These are phyloP conservation scores for Micractinium conductrix DNA, from an alignment of 139 green algal species.

Conservation along the genomic window DNA sequence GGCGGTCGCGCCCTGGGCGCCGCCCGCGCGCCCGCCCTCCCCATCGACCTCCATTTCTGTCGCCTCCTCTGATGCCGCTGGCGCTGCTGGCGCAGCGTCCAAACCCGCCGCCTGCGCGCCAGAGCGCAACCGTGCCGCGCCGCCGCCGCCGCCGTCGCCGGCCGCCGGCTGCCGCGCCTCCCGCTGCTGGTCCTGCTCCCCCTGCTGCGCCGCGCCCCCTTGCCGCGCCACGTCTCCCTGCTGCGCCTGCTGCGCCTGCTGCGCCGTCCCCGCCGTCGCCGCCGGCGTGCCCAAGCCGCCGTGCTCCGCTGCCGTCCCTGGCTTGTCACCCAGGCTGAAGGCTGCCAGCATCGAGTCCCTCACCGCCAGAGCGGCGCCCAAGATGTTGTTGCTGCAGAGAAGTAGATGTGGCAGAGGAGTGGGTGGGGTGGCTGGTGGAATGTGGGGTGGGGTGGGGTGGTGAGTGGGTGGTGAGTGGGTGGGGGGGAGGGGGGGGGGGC, in stretches of 20 bases:
- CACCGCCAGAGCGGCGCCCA: slow-evolving; percentile 2
- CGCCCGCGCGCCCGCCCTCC: neutral
- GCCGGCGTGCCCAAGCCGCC: neutral
- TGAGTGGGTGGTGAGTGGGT: too few species aligned
- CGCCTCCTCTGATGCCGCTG: neutral
- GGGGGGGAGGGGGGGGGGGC: too few species aligned
- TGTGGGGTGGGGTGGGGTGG: too few species aligned
- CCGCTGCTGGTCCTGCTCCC: neutral
- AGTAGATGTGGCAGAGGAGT: too few species aligned
- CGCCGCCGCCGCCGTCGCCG: too few species aligned
- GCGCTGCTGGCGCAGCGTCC: too few species aligned
- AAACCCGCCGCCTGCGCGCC: too few species aligned
- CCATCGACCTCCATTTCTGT: neutral
- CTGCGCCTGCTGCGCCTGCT: neutral
- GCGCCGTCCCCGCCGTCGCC: neutral
- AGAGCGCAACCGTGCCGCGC: too few species aligned
- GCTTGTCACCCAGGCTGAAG: slow-evolving; percentile 10
- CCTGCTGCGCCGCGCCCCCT: neutral
- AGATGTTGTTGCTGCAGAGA: neutral
- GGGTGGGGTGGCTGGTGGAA: too few species aligned
- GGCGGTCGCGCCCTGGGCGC: too few species aligned
- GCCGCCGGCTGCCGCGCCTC: neutral
- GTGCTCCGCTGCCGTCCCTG: neutral
- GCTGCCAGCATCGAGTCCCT: slow-evolving; percentile 16
- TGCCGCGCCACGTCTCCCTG: neutral